Evolutionary conservation across 1,284 basidiomycete genomes (phyloP), one percentile per base, ranked within the genome.

Genomic region (Rhodotorula sp.): DNA sequence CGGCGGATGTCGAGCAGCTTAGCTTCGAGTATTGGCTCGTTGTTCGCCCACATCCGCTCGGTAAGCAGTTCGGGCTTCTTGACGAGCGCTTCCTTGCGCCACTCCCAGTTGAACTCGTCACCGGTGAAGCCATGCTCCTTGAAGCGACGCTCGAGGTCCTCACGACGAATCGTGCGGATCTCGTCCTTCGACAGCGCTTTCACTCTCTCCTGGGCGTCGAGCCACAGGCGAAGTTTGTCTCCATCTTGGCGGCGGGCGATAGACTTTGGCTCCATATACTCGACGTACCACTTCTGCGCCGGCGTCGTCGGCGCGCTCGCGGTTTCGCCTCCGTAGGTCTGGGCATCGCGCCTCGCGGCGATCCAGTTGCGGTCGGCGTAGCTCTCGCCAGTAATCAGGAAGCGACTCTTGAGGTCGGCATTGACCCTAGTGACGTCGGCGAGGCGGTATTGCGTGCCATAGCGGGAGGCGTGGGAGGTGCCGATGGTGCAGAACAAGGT

Each of bases 111-210:
- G 27, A 59, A 54, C 44, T 65, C 64, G 24, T 2, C 1, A 19
- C 29, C 32, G 4, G 13, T 4, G 29, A 66, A 66, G 20, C 59
- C 64, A 4, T 56, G 52, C 32, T 20, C 52, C 52, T 48, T 49
- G 64, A 66, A 46, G 22, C 46, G 58, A 17, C 13, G 13, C 15
- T 48, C 36, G 22, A 69, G 32, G 8, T 69, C 67, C 2, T 52
- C 55, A 15, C 17, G 54, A 11, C 67, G 62, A 11, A 22, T 29
- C 4, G 22, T 34, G 51, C 63, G 62, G 9, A 61, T 48, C 2
- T 47, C 54, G 13, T 57, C 10, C 48, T 69, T 64, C 7, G 15
- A 47, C 24, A 56, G 10, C 3, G 52, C 36, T 47, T 68, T 64
- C 20, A n/a, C n/a, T n/a, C 27, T 4, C 20, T 68, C 52, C 36